Base-by-base conservation (phyloP, 495 filamentous ascomycete genomes). In the Penicillium coffeae region DNA sequence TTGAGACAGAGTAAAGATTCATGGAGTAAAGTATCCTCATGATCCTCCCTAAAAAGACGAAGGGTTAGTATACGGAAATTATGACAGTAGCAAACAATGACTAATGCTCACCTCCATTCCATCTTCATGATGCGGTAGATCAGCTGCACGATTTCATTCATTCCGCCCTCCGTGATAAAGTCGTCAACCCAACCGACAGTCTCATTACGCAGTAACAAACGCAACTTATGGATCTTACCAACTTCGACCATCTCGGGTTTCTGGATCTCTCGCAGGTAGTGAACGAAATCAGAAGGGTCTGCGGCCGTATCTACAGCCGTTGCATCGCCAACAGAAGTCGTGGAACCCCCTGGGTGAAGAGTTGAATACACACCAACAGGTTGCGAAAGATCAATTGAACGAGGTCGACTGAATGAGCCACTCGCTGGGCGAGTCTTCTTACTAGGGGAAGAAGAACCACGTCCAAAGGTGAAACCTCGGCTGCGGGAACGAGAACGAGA, bases 1-100 rank as follows among this genome's bases (percentile, higher is more conserved):
- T 98, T 98, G 16, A 98, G 78, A 58, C 94, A 97, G 34, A 96
- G 82, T 25, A 98, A 72, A 19, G 87, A 86, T 66, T 98, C 93
- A 52, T 97, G 92, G 10, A 97, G 78, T 15, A 98, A 78, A 15
- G 81, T 82, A 61, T 98, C 93, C 68, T 98, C 93, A 60, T 98
- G 93, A 57, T 98, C 93, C 73, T 96, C 93, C 59, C 90, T 90
- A 51, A 59, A n/a, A 34, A 30, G 16, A 38, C 30, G 42, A 18
- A 20, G 7, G 9, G 25, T 34, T 19, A 40, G n/a, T n/a, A n/a
- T n/a, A n/a, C n/a, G n/a, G n/a, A n/a, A n/a, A n/a, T n/a, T n/a
- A n/a, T n/a, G n/a, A n/a, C n/a, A n/a, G n/a, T n/a, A 46, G 44
- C 33, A 21, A 32, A 37, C 15, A 3, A 13, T 10, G 21, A 3